A percentile compares a stretch with the other conserved stretches of the same genome.
Conservation (phyloP, 2,329 filamentous ascomycete species). For the Ascochyta lentis region DNA sequence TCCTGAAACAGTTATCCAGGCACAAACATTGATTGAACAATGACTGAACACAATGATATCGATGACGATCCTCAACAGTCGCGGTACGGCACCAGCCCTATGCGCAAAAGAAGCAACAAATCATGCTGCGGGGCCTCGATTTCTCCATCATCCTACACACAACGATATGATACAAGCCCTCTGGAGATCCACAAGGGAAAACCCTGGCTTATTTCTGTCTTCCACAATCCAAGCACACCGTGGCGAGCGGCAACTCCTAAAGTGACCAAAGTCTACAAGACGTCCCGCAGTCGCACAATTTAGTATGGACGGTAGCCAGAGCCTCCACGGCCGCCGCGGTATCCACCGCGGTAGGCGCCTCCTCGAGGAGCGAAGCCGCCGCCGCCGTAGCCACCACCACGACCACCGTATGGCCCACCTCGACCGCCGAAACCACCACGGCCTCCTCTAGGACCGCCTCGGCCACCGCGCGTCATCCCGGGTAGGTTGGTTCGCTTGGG, state of each 20-base stretch:
- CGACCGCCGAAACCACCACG: conserved; percentile 55
- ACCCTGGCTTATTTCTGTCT: background rate
- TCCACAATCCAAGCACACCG: conserved; percentile 1
- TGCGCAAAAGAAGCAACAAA: background rate
- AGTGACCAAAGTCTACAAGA: conserved; percentile 20
- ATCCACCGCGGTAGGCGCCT: conserved; percentile 51
- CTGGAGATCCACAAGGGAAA: background rate
- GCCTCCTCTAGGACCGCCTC: conserved; percentile 62
- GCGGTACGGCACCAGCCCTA: background rate
- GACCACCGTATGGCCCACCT: conserved; percentile 56
- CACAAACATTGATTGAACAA: background rate
- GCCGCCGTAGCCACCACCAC: conserved; percentile 50
- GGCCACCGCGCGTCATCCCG: conserved; percentile 85
- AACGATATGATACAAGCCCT: conserved; percentile 7
- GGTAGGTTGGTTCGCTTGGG: conserved; percentile 97
- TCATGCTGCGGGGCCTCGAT: background rate
- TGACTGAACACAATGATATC: background rate
- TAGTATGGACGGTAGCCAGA: conserved; percentile 43
- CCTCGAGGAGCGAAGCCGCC: conserved; percentile 56
- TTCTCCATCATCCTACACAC: background rate
- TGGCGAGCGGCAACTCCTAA: background rate
- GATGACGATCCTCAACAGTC: background rate
- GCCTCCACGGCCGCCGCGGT: conserved; percentile 41
- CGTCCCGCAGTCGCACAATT: background rate
- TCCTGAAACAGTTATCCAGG: background rate